Evolutionary conservation across 2,329 filamentous ascomycete genomes (phyloP).

Genomic region (Zasmidium citrigriseum): DNA sequence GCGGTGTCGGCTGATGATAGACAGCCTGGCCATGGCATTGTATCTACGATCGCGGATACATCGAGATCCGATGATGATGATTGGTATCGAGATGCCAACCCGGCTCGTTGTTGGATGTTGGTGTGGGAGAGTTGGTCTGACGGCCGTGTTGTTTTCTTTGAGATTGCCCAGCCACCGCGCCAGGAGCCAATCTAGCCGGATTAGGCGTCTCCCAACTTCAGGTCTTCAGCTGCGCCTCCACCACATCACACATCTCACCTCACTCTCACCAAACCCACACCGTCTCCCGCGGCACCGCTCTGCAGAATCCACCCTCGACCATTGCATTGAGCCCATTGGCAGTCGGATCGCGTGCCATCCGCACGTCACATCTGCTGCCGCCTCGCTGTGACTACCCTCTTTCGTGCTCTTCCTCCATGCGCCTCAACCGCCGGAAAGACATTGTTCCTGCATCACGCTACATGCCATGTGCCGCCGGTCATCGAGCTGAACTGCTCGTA

Average conservation of each 20-base stretch:
- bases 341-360: neutral
- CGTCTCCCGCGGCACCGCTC: neutral
- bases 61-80: neutral
- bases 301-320: neutral
- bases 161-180: neutral
- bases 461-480: neutral
- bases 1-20: neutral
- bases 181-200: neutral
- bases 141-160: neutral
- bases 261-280: neutral
- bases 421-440: neutral
- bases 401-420: neutral
- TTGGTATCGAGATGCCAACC: neutral
- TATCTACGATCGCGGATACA: no score
- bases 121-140: neutral
- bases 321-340: neutral
- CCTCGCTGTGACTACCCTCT: neutral
- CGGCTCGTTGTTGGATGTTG: no score
- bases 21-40: neutral
- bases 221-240: neutral
- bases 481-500: neutral
- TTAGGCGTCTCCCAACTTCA: neutral
- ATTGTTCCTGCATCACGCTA: neutral
- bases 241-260: neutral
- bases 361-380: neutral